Evolutionary conservation across 306 rosid species (phyloP), one percentile per base, ranked within the genome.

Genomic region (Prosopis cineraria): DNA sequence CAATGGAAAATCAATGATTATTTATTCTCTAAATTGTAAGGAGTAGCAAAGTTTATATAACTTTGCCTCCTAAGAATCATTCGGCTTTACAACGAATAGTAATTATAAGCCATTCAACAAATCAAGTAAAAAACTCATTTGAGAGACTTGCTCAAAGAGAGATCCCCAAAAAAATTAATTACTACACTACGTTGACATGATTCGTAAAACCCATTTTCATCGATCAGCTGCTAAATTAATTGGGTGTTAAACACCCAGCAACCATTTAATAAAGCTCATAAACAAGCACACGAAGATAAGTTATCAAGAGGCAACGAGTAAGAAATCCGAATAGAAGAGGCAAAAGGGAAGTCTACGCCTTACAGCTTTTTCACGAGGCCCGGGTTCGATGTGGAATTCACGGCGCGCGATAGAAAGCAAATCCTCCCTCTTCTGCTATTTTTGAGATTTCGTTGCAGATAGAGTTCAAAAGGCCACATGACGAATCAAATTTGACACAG

Each of bases 341-440:
- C 6, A 19, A 10, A 17, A 3, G 8, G 31, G 9, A 68, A 11
- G 40, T 1, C 7, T 2, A 47, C 14, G 44, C 1, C 89, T 91
- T 83, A 92, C 98, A 53, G 98, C 98, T 85, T 89, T 87, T 85
- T 92, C 96, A 63, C 98, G 98, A 44, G 88, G 24, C 9, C 97
- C 98, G 7, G 89, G 93, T 75, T 88, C 89, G 82, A 87, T 52
- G 74, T 95, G 98, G 80, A 74, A 88, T 82, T 83, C 87, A 70
- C 98, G 98, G 74, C 96, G 91, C 37, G 88, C 55, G 41, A 70
- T 81, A 37, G 91, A 82, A 36, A 80, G 67, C 40, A 80, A 83
- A 76, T 79, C 90, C 76, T 73, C 86, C 30, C 83, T 19, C 37
- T 85, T 81, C 91, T 87, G 88, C 20, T 81, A 60, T n/a, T 30